A percentile compares a stretch with the other conserved stretches of the same genome.
Conservation (phyloP, 148 eudicot genomes). For the Amaranthus palmeri region DNA sequence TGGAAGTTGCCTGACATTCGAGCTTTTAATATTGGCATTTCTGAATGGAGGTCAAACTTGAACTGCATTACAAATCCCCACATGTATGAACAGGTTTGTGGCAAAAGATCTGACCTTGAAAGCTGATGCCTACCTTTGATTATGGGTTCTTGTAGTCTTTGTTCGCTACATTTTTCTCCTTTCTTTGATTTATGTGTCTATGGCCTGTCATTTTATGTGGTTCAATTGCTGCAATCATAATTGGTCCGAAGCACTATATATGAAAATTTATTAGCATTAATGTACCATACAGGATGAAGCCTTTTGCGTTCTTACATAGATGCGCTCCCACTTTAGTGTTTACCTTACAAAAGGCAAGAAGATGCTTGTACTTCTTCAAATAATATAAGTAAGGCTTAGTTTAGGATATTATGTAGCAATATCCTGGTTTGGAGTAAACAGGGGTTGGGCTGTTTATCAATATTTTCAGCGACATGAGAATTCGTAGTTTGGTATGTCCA, state of each 20-base stretch:
- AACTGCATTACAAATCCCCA: slow-evolving; percentile 66
- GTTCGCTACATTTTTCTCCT: background rate
- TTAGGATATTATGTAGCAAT: background rate
- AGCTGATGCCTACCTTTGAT: background rate
- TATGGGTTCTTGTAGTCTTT: background rate
- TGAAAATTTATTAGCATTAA: background rate
- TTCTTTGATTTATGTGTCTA: background rate
- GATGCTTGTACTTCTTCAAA: background rate
- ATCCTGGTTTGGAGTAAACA: too few species aligned
- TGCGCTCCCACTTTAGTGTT: background rate
- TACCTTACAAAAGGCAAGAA: slow-evolving; percentile 2
- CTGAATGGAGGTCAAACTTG: slow-evolving; percentile 60
- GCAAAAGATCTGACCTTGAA: background rate
- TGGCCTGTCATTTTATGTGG: background rate
- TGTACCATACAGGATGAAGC: background rate
- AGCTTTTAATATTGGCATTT: slow-evolving; percentile 59
- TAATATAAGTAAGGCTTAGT: background rate
- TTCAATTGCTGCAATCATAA: background rate
- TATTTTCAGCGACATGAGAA: background rate
- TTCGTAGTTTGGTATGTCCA: background rate
- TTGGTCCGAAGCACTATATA: background rate
- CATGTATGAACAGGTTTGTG: slow-evolving; percentile 72
- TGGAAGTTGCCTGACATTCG: slow-evolving; percentile 61
- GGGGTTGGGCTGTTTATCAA: too few species aligned
- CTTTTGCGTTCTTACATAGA: background rate